A percentile compares a stretch with the other conserved stretches of the same genome.
phyloP scores from a whole-genome alignment of 176 grass and related monocot species.

The Canna indica region DNA sequence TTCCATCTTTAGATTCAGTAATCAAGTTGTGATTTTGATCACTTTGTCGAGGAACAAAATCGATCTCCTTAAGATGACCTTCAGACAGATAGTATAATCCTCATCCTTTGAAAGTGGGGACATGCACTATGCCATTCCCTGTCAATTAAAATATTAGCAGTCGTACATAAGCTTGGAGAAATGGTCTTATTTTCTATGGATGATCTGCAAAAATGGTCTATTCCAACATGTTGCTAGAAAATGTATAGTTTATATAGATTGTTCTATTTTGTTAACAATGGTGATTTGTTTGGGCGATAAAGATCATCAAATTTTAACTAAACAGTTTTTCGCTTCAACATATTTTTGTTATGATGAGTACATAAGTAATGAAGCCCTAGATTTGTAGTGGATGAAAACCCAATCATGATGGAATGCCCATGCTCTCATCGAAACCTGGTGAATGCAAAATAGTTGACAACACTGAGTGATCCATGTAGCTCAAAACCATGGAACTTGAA shows the following conservation, averaged over 20 bases:
- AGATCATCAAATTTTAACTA: background rate
- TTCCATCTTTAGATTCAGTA: background rate
- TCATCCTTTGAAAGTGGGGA: background rate
- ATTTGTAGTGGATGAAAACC: too few species aligned
- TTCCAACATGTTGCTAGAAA: background rate
- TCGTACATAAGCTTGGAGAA: background rate
- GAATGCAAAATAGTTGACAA: background rate
- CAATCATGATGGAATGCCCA: too few species aligned
- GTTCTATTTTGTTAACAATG: background rate
- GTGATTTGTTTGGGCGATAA: background rate
- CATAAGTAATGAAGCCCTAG: too few species aligned
- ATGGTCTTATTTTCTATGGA: background rate
- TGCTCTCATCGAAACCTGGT: background rate
- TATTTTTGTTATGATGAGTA: background rate
- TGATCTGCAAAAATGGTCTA: background rate
- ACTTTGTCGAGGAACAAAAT: background rate
- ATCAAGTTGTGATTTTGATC: background rate
- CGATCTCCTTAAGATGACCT: background rate
- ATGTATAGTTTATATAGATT: background rate
- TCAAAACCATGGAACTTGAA: too few species aligned
- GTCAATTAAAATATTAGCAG: too few species aligned
- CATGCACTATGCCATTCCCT: background rate
- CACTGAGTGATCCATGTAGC: background rate
- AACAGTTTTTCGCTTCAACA: background rate
- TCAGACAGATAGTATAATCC: background rate